Base-by-base conservation (phyloP, 495 filamentous ascomycete species). In the Penicillium cataractarum region DNA sequence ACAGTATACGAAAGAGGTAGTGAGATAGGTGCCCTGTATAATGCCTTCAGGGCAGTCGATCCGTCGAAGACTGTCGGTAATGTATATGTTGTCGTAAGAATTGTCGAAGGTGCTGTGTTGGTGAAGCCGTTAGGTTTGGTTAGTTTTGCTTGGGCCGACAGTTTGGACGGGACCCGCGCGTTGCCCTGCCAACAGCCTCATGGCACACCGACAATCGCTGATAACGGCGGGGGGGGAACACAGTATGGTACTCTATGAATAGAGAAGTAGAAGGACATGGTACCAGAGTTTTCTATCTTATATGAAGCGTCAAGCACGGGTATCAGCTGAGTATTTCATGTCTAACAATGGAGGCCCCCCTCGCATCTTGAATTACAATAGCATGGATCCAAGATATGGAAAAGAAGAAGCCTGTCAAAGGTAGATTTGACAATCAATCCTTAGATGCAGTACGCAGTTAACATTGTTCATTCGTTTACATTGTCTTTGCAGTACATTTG, bases 101-200 rank as follows among this genome's bases (percentile, higher is more conserved):
- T 17, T 54, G 51, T 29, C 51, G 51, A 13, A 6, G 29, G 21
- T 26, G 51, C 5, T 54, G 51, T 32, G 17, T n/a, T 54, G 29
- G n/a, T 54, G 51, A 54, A 54, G 51, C 51, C 51, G 51, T 33
- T n/a, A 54, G 24, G 31, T 54, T 33, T 54, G 51, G 24, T 54
- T 54, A 29, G 29, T 9, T 35, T 54, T 32, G 51, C 46, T 50
- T 50, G 46, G 46, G 46, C 22, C 6, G n/a, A 15, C 24, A 6
- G 51, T 35, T 35, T 54, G 51, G 51, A 35, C 19, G 50, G 27
- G 31, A 52, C 51, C 51, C 27, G 31, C 51, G 27, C 7, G 31
- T 54, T 32, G 51, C 51, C 51, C 31, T 31, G 49, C 29, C 49
- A 52, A 52, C 48, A 6, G 6, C 21, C 19, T 46, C 42, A 46